phyloP scores from a whole-genome alignment of 352 stramenopile genomes.

The Plasmopara viticola region DNA sequence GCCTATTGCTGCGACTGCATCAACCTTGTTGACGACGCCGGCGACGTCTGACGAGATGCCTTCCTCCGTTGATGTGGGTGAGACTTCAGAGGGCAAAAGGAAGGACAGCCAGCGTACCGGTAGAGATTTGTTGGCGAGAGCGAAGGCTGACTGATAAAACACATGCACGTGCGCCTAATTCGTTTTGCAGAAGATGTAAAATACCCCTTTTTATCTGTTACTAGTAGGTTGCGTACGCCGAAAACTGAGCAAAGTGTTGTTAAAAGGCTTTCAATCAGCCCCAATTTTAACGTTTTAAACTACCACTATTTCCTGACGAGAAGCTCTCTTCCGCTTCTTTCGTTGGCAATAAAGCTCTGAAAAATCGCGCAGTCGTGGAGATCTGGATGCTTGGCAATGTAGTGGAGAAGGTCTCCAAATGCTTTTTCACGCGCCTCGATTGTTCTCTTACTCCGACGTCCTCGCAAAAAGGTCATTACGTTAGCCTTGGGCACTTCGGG shows the following conservation, averaged over 20 bases:
- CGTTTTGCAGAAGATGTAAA: too few species aligned
- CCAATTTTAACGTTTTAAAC: too few species aligned
- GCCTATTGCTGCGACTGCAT: slow-evolving; percentile 9
- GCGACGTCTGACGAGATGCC: background rate
- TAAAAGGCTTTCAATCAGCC: too few species aligned
- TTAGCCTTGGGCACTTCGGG: slow-evolving; percentile 34
- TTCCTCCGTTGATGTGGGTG: background rate
- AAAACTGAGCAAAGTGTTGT: too few species aligned
- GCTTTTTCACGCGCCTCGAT: slow-evolving; percentile 45
- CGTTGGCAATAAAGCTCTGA: slow-evolving; percentile 35
- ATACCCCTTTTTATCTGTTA: too few species aligned
- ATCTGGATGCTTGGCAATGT: slow-evolving; percentile 32
- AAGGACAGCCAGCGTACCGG: background rate
- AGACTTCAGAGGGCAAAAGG: slow-evolving; percentile 2
- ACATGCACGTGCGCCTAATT: too few species aligned
- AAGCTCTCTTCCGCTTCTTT: too few species aligned
- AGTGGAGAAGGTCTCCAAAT: slow-evolving; percentile 44
- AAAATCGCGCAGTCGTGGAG: slow-evolving; percentile 44
- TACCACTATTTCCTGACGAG: too few species aligned
- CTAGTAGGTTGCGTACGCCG: too few species aligned
- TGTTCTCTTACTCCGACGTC: slow-evolving; percentile 36
- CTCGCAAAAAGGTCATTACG: slow-evolving; percentile 41
- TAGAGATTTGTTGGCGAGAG: background rate
- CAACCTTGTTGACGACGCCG: slow-evolving; percentile 3
- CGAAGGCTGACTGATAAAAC: background rate